phyloP scores from a whole-genome alignment of 2,329 filamentous ascomycete species.

The Cryphonectria naterciae region DNA sequence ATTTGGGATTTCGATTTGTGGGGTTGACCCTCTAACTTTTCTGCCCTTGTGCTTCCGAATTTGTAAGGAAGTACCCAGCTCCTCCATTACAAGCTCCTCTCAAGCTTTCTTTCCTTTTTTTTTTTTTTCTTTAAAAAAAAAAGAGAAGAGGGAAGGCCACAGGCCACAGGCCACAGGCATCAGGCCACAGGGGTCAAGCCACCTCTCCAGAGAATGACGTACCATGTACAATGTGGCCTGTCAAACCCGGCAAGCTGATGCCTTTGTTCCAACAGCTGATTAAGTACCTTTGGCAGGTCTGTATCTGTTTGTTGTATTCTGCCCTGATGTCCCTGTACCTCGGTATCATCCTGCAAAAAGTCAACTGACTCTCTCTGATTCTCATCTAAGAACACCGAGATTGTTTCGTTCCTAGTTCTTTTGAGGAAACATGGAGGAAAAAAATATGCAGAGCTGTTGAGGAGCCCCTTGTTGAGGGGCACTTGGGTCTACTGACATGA shows the following conservation, averaged over 20 bases:
- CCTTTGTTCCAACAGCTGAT: neutral
- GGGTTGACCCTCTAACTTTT: neutral
- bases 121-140: neutral
- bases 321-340: neutral
- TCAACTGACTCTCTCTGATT: neutral
- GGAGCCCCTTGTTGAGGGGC: too few relatives aligned
- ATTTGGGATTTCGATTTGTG: neutral
- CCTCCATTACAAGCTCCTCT: neutral
- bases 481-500: too few relatives aligned
- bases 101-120: neutral
- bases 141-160: neutral
- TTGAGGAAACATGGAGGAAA: neutral
- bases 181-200: neutral
- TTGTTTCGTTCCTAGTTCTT: neutral
- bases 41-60: neutral
- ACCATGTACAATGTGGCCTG: neutral
- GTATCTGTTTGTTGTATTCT: neutral
- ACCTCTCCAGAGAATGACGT: conserved; percentile 1
- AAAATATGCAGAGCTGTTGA: neutral
- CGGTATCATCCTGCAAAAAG: neutral
- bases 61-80: neutral
- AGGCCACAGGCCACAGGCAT: neutral
- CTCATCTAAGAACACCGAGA: neutral
- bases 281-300: neutral
- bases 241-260: neutral